Conservation (phyloP, 495 filamentous ascomycete species). For the Friedmanniomyces endolithicus region DNA sequence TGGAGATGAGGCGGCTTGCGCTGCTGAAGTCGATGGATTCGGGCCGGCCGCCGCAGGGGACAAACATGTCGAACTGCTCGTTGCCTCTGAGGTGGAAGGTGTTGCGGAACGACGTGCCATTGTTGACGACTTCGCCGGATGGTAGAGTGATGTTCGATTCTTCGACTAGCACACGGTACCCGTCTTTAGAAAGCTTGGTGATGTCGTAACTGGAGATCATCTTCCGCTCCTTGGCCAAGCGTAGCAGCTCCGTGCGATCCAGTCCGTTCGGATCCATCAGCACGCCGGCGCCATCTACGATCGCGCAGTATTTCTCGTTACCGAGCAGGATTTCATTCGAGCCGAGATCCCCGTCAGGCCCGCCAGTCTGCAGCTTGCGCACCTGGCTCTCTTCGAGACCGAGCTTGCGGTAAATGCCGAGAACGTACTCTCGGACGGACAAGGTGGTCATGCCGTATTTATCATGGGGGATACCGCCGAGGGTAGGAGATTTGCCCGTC, state of each 20-base stretch:
- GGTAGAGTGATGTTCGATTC: slow-evolving; percentile 78
- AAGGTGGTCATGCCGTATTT: slow-evolving; percentile 94
- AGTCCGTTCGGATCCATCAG: slow-evolving; percentile 86
- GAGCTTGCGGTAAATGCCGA: slow-evolving; percentile 92
- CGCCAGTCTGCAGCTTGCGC: slow-evolving; percentile 91
- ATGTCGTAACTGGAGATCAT: slow-evolving; percentile 86
- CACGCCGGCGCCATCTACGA: slow-evolving; percentile 92
- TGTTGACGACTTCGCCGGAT: slow-evolving; percentile 70
- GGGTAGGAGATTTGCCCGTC: slow-evolving; percentile 90
- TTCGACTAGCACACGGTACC: slow-evolving; percentile 87
- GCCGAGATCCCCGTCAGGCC: slow-evolving; percentile 90
- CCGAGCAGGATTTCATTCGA: slow-evolving; percentile 95
- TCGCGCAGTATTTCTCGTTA: slow-evolving; percentile 84
- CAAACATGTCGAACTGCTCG: slow-evolving; percentile 72
- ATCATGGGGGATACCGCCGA: slow-evolving; percentile 95
- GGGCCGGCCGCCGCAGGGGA: slow-evolving; percentile 90
- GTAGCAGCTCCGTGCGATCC: slow-evolving; percentile 67
- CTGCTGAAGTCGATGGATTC: slow-evolving; percentile 90
- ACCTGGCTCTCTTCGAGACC: slow-evolving; percentile 72
- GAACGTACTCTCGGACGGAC: slow-evolving; percentile 88
- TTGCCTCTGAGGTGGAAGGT: slow-evolving; percentile 79
- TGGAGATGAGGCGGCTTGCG: slow-evolving; percentile 67
- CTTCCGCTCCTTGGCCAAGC: slow-evolving; percentile 70
- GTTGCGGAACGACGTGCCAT: slow-evolving; percentile 93
- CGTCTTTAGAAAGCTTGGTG: slow-evolving; percentile 71